Base-by-base conservation (phyloP, 345 rosid species). In the Erodium maritimum region DNA sequence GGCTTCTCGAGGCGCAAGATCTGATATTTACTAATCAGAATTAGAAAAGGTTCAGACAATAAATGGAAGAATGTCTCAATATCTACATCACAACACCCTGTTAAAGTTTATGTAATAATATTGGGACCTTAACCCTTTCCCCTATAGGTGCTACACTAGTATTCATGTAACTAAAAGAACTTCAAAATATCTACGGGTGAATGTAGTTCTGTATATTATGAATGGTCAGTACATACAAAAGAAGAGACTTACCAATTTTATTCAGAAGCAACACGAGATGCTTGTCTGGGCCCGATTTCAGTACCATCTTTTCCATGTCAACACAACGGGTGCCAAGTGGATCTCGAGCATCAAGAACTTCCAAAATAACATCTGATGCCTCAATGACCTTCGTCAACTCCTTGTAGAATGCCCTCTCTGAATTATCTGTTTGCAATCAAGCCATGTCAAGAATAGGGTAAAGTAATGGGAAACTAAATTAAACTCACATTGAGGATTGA, bases 1-100 rank as follows among this genome's bases (percentile, higher is more conserved):
- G 77, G 96, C 74, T 82, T 93, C 99, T 56, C 88, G 73, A n/a
- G 99, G 97, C 62, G 85, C 99, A 70, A 93, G 97, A 87, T 93
- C 98, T 91, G 71, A 56, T 66, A 56, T 29, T 29, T 29, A 29
- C 37, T 4, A 11, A 29, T 29, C 37, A 29, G 37, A 29, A 29
- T 5, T 29, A 29, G 37, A 5, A 29, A 29, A 29, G 4, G 37
- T 29, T 11, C 9, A n/a, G 9, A 29, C 37, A 29, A 29, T 29
- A 29, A 29, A 29, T 29, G 37, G 9, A 29, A 29, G 37, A 29
- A 29, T 29, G 9, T 29, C 5, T 29, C 37, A 29, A 1, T 29
- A 1, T 29, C 33, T 25, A 25, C 9, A 6, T 29, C 37, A 4
- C 37, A 29, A 29, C 37, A 29, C 37, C 8, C 37, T 29, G 9